phyloP scores from a whole-genome alignment of 495 filamentous ascomycete genomes.

The Talaromyces thailandensis region DNA sequence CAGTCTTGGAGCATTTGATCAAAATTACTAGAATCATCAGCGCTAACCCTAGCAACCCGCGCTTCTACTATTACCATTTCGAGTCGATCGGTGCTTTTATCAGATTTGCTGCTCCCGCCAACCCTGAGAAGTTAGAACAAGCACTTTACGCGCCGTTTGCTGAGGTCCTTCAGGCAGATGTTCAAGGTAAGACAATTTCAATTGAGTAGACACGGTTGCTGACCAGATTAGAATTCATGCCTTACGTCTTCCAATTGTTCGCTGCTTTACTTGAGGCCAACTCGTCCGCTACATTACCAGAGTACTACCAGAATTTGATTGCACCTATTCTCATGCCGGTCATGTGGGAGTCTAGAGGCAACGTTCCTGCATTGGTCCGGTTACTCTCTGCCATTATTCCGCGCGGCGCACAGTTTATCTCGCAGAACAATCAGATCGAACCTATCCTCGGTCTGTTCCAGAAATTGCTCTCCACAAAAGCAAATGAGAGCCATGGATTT shows the following conservation, averaged over 20 bases:
- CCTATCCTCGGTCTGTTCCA: conserved; percentile 88
- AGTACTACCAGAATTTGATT: conserved; percentile 68
- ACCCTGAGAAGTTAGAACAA: conserved; percentile 65
- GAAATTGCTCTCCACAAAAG: conserved; percentile 64
- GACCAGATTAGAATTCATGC: conserved; percentile 66
- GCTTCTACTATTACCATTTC: conserved; percentile 98
- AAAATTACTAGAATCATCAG: conserved; percentile 82
- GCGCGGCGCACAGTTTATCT: conserved; percentile 60
- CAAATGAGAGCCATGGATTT: conserved; percentile 71
- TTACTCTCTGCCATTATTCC: conserved; percentile 77
- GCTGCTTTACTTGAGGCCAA: conserved; percentile 80
- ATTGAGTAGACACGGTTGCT: not conserved
- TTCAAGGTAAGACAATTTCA: conserved; percentile 50
- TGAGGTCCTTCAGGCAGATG: conserved; percentile 64
- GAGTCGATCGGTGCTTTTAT: conserved; percentile 95
- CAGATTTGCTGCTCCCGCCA: conserved; percentile 59
- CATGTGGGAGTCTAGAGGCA: conserved; percentile 85
- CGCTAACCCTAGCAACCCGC: conserved; percentile 90
- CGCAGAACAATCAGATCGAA: conserved; percentile 67
- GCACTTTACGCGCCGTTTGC: conserved; percentile 72
- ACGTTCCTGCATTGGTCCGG: conserved; percentile 81
- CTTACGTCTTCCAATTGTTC: conserved; percentile 94
- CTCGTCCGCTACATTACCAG: conserved; percentile 59
- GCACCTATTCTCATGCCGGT: conserved; percentile 62
- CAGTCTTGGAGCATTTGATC: conserved; percentile 66